These are phyloP conservation scores for Yarrowia sp. DNA, from an alignment of 805 yeast genomes.

Conservation along the genomic window DNA sequence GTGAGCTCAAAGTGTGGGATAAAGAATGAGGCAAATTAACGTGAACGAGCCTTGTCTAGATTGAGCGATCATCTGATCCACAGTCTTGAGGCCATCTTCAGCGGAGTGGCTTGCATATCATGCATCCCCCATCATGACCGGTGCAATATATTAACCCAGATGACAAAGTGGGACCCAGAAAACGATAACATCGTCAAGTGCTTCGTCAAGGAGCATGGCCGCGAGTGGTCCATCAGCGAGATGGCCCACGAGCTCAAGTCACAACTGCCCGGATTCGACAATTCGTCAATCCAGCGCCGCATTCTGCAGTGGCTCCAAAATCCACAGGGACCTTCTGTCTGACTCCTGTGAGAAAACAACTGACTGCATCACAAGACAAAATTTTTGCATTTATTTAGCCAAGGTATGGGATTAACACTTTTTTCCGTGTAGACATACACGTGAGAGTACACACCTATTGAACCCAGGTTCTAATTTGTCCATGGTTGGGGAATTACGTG, in stretches of 20 bases:
- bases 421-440: too few relatives aligned
- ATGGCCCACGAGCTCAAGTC: conserved; percentile 19
- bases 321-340: background rate
- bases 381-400: background rate
- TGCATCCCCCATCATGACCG: background rate
- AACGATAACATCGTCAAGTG: conserved; percentile 5
- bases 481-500: background rate
- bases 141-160: background rate
- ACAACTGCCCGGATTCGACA: conserved; percentile 9
- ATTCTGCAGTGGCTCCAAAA: conserved; percentile 14
- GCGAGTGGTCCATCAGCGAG: conserved; percentile 22
- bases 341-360: background rate
- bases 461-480: too few relatives aligned
- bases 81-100: too few relatives aligned
- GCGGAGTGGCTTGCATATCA: background rate
- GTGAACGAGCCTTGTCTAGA: background rate
- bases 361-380: background rate
- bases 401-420: conserved; percentile 10
- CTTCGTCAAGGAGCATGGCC: conserved; percentile 18
- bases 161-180: conserved; percentile 11
- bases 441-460: too few relatives aligned
- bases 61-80: background rate
- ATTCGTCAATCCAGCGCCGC: conserved; percentile 16
- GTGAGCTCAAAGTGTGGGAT: too few relatives aligned
- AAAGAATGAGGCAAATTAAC: too few relatives aligned